These are phyloP conservation scores for Cardiospermum halicacabum DNA, from an alignment of 345 rosid species.

Conservation along the genomic window DNA sequence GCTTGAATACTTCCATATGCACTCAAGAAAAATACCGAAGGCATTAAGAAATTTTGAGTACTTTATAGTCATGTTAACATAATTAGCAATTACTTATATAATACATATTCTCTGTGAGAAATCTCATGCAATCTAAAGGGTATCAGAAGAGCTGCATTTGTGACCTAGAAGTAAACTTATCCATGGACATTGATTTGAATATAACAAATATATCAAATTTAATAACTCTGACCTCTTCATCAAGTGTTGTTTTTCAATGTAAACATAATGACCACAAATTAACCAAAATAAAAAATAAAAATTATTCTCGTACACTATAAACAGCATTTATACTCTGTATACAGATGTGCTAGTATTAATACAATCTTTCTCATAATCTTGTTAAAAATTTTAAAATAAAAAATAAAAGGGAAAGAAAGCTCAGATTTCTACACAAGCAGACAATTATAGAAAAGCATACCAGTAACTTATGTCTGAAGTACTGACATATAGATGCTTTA, in stretches of 20 bases:
- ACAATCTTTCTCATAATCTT: not conserved
- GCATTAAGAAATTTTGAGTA: not conserved
- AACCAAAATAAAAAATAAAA: conserved; percentile 1
- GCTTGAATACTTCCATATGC: not conserved
- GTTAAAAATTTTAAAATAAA: too few species aligned
- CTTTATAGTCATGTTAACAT: not conserved
- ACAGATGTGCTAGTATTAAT: not conserved
- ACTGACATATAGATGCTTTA: conserved; percentile 34
- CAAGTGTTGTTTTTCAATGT: not conserved
- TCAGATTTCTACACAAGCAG: not conserved
- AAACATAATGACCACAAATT: not conserved
- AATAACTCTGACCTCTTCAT: not conserved
- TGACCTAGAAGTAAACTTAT: not conserved
- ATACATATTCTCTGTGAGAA: not conserved
- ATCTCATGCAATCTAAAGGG: not conserved
- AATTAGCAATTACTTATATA: not conserved
- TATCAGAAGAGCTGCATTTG: not conserved
- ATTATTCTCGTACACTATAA: not conserved
- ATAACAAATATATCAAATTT: not conserved
- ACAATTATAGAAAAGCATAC: conserved; percentile 33
- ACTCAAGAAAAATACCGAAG: not conserved
- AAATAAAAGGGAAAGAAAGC: too few species aligned
- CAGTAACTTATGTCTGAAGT: conserved; percentile 79
- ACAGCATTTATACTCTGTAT: not conserved
- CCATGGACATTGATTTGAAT: not conserved